Percentiles rank a stretch among this genome's conserved stretches.
Evolutionary conservation across 2,329 filamentous ascomycete genomes (phyloP).

Genomic region (Clarireedia sp.): DNA sequence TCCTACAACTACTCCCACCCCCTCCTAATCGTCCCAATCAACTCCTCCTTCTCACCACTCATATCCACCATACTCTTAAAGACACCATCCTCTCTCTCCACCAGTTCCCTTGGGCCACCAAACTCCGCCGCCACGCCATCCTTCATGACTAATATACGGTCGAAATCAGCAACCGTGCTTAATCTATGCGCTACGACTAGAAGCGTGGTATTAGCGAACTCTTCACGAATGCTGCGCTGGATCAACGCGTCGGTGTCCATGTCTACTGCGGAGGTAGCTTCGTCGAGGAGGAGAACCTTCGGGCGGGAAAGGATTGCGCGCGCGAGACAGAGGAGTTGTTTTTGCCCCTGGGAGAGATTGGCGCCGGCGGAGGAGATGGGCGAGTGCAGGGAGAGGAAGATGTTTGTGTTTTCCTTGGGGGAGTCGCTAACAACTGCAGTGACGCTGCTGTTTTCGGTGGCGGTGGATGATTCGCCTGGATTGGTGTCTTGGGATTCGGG

Average conservation of each 20-base stretch:
- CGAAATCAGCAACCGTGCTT: slow-evolving; percentile 68
- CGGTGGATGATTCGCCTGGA: slow-evolving; percentile 2
- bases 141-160: slow-evolving; percentile 64
- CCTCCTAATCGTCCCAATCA: slow-evolving; percentile 17
- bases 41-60: slow-evolving; percentile 16
- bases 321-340: slow-evolving; percentile 65
- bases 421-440: background rate
- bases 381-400: slow-evolving; percentile 54
- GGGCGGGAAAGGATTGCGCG: slow-evolving; percentile 62
- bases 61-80: slow-evolving; percentile 28
- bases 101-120: slow-evolving; percentile 52
- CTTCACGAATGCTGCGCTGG: slow-evolving; percentile 62
- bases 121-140: slow-evolving; percentile 61
- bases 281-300: slow-evolving; percentile 69
- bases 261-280: slow-evolving; percentile 69
- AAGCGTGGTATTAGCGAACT: slow-evolving; percentile 60
- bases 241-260: slow-evolving; percentile 67
- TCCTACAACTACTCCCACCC: background rate
- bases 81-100: slow-evolving; percentile 14
- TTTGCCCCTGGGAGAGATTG: slow-evolving; percentile 66
- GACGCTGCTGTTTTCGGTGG: background rate
- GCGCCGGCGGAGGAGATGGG: slow-evolving; percentile 60
- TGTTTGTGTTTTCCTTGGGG: slow-evolving; percentile 49
- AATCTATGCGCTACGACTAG: slow-evolving; percentile 67
- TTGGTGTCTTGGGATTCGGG: background rate